These are phyloP conservation scores for Choanephora cucurbitarum DNA, from an alignment of 371 early-diverging fungal species.

Conservation along the genomic window DNA sequence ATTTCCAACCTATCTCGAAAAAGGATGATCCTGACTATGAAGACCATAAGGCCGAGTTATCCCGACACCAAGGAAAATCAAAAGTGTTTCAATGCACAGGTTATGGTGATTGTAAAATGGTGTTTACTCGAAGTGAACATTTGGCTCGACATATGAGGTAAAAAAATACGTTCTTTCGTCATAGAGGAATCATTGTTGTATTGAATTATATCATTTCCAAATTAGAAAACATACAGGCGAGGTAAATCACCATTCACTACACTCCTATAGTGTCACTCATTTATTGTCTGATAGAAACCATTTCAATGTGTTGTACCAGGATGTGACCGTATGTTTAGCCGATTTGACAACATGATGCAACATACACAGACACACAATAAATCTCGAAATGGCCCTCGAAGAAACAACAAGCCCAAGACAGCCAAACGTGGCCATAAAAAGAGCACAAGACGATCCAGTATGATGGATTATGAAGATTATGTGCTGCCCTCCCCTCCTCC, in stretches of 20 bases:
- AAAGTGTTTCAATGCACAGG: conserved; percentile 52
- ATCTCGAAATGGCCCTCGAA: conserved; percentile 11
- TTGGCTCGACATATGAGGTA: conserved; percentile 42
- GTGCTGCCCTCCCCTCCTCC: conserved; percentile 23
- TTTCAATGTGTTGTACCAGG: conserved; percentile 53
- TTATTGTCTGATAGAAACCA: conserved; percentile 37
- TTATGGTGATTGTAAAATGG: conserved; percentile 56
- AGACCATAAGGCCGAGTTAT: conserved; percentile 10
- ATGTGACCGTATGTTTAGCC: conserved; percentile 55
- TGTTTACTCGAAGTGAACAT: conserved; percentile 56
- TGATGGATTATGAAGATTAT: conserved; percentile 18
- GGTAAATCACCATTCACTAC: too few species aligned
- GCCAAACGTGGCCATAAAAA: conserved; percentile 14
- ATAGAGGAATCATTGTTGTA: conserved; percentile 20
- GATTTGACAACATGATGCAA: conserved; percentile 63
- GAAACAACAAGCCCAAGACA: conserved; percentile 9
- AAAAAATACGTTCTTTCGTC: neutral
- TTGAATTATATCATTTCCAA: neutral
- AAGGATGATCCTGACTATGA: conserved; percentile 15
- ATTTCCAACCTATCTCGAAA: neutral
- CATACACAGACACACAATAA: conserved; percentile 58
- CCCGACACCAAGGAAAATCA: conserved; percentile 8
- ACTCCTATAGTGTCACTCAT: too few species aligned
- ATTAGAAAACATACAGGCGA: conserved; percentile 62
- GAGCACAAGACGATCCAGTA: conserved; percentile 5